Conservation (phyloP, 2,329 filamentous ascomycete species). For the Ascochyta fabae region DNA sequence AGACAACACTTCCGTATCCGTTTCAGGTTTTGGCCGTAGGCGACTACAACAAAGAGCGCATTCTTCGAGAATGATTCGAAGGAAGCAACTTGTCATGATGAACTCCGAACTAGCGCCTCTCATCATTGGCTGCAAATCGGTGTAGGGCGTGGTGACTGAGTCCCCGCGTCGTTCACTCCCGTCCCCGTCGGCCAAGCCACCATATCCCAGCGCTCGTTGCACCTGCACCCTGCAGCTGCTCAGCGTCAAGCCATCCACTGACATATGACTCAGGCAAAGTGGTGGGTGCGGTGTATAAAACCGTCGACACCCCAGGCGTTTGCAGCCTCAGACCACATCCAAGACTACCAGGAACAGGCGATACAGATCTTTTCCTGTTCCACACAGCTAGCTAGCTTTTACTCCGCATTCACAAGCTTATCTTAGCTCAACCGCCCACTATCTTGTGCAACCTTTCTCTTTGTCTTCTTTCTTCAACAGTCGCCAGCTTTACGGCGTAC, state of each 20-base stretch:
- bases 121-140: slow-evolving; percentile 6
- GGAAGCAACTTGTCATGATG: not conserved
- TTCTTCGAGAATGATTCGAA: slow-evolving; percentile 12
- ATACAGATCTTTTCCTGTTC: slow-evolving; percentile 9
- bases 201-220: slow-evolving; percentile 9
- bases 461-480: slow-evolving; percentile 16
- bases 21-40: slow-evolving; percentile 13
- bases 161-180: slow-evolving; percentile 12
- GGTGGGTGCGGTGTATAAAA: slow-evolving; percentile 11
- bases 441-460: slow-evolving; percentile 16
- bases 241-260: slow-evolving; percentile 11
- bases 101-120: slow-evolving; percentile 7
- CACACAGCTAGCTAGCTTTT: slow-evolving; percentile 15
- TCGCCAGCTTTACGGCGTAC: slow-evolving; percentile 19
- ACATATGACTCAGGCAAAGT: slow-evolving; percentile 10
- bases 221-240: slow-evolving; percentile 4
- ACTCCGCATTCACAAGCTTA: slow-evolving; percentile 33
- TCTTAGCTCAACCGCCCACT: slow-evolving; percentile 15
- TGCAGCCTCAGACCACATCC: slow-evolving; percentile 9
- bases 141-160: slow-evolving; percentile 15
- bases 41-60: slow-evolving; percentile 10
- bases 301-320: slow-evolving; percentile 11
- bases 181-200: slow-evolving; percentile 15
- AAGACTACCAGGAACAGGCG: slow-evolving; percentile 3
- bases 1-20: slow-evolving; percentile 6